Percentiles rank a stretch among this genome's conserved stretches.
These are phyloP conservation scores for Parastagonospora nodorum DNA, from an alignment of 2,329 filamentous ascomycete genomes.

Conservation along the genomic window DNA sequence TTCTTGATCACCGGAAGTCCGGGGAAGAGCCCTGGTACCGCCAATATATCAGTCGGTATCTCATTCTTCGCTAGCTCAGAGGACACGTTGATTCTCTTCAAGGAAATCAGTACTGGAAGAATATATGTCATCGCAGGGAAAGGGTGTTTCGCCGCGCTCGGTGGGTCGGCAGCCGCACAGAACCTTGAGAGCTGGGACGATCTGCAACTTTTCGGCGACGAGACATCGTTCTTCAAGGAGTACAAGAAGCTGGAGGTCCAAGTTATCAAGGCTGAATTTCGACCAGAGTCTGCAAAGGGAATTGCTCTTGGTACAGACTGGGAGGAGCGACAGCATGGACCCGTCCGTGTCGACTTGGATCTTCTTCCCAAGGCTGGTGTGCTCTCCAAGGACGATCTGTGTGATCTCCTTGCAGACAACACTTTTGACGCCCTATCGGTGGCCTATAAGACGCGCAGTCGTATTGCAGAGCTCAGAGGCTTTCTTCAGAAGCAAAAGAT, in stretches of 20 bases:
- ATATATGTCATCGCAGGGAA: conserved; percentile 39
- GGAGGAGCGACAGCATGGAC: conserved; percentile 19
- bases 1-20: conserved; percentile 31
- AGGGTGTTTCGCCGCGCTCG: conserved; percentile 33
- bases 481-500: conserved; percentile 35
- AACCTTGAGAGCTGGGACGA: conserved; percentile 28
- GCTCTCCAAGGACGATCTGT: conserved; percentile 21
- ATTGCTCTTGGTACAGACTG: conserved; percentile 28
- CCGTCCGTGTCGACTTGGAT: conserved; percentile 26
- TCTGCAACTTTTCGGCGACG: conserved; percentile 20
- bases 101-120: conserved; percentile 23
- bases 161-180: conserved; percentile 14
- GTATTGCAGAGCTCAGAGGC: conserved; percentile 27
- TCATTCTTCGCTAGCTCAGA: conserved; percentile 39
- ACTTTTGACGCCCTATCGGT: conserved; percentile 36
- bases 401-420: conserved; percentile 32
- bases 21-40: conserved; percentile 17
- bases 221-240: conserved; percentile 21
- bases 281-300: conserved; percentile 10
- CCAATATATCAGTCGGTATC: conserved; percentile 42
- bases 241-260: conserved; percentile 20
- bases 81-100: conserved; percentile 41
- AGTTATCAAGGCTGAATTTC: conserved; percentile 17
- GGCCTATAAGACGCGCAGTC: conserved; percentile 37
- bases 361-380: conserved; percentile 22